phyloP scores from a whole-genome alignment of 768 basidiomycete genomes.

The Dentipellis sp. region DNA sequence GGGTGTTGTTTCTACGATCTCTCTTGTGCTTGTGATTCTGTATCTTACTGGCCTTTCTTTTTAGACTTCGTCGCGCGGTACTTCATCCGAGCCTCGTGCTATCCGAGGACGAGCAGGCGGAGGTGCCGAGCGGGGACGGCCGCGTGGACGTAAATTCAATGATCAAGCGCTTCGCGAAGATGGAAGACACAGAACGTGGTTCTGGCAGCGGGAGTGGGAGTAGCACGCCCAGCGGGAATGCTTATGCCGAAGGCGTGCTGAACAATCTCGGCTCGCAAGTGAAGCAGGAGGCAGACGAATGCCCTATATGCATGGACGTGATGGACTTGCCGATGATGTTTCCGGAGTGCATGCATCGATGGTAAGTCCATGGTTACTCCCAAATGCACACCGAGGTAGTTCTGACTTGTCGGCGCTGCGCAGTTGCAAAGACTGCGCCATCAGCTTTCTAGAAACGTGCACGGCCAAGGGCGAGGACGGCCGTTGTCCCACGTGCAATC shows the following conservation, averaged over 20 bases:
- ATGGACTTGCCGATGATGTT: slow-evolving; percentile 64
- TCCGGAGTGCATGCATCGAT: slow-evolving; percentile 69
- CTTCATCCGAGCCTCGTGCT: slow-evolving; percentile 83
- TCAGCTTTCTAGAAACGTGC: slow-evolving; percentile 60
- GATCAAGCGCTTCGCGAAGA: slow-evolving; percentile 41
- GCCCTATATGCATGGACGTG: slow-evolving; percentile 75
- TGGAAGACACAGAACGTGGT: slow-evolving; percentile 19
- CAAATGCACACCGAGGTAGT: neutral
- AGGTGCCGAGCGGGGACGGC: slow-evolving; percentile 31
- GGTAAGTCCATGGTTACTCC: slow-evolving; percentile 31
- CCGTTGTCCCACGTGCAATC: slow-evolving; percentile 71
- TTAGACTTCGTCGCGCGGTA: slow-evolving; percentile 82
- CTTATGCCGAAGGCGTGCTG: slow-evolving; percentile 58
- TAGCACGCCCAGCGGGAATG: slow-evolving; percentile 20
- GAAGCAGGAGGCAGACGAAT: slow-evolving; percentile 42
- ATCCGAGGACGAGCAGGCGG: slow-evolving; percentile 27
- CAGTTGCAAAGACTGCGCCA: slow-evolving; percentile 88
- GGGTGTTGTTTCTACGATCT: slow-evolving; percentile 8
- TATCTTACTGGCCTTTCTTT: neutral
- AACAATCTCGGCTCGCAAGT: slow-evolving; percentile 37
- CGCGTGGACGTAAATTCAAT: slow-evolving; percentile 49
- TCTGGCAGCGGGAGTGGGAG: neutral
- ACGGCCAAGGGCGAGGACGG: slow-evolving; percentile 63
- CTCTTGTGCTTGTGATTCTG: neutral
- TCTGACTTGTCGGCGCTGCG: neutral